Evolutionary conservation across 768 basidiomycete species (phyloP).

Genomic region (Tylopilus balloui): DNA sequence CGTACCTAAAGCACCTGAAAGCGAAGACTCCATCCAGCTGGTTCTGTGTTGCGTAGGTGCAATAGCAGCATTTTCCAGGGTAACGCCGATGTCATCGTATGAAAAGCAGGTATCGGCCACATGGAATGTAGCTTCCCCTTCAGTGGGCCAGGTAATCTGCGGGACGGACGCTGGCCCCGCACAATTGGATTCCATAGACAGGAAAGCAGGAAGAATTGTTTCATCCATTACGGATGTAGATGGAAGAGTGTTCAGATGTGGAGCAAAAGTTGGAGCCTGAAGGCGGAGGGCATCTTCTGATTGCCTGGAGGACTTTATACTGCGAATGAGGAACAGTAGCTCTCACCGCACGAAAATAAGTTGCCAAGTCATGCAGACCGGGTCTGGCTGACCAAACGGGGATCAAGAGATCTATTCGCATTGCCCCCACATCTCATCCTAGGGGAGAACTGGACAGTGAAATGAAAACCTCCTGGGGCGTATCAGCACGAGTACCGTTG

Average conservation of each 20-base stretch:
- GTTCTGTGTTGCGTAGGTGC: background rate
- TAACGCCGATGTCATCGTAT: background rate
- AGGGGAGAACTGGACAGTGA: background rate
- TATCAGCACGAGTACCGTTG: background rate
- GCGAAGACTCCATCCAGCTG: constrained; percentile 1
- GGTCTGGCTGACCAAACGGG: background rate
- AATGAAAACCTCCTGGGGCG: constrained; percentile 5
- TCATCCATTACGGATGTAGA: constrained; percentile 1
- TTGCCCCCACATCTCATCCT: background rate
- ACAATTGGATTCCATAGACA: background rate
- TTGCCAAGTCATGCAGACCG: background rate
- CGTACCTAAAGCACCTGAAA: background rate
- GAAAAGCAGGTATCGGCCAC: background rate
- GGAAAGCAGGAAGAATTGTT: background rate
- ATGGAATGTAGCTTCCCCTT: background rate
- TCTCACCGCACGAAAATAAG: background rate
- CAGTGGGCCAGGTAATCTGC: background rate
- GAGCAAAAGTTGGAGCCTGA: background rate
- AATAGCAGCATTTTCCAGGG: background rate
- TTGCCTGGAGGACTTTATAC: background rate
- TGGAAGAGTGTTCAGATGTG: background rate
- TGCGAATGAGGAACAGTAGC: background rate
- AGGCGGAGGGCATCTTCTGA: background rate
- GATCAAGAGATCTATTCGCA: background rate
- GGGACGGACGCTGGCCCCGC: background rate